Base-by-base conservation (phyloP, 345 rosid genomes). In the Murraya paniculata region DNA sequence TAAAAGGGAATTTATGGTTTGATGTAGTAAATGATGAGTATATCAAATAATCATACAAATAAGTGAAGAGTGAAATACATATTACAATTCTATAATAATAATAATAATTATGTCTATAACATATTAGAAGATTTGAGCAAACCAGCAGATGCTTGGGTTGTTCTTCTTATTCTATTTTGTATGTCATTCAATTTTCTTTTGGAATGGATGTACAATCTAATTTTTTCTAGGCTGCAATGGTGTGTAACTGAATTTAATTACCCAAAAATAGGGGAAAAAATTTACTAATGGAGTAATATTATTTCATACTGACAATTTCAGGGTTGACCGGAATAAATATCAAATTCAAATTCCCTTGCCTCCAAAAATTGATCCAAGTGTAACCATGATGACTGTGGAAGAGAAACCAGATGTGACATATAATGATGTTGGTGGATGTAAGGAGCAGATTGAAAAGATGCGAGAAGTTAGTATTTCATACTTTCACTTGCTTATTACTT, bases 351-450 rank as follows among this genome's bases (percentile, higher is more conserved):
- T 95, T 68, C 98, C 99, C 11, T 83, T 95, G 85, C 98, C 99
- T 76, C 99, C 99, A 7, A 95, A 95, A 81, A 95, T 95, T 73
- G 99, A 95, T 85, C 98, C 99, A 61, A 95, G 99, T 81, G 99
- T 95, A 64, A 95, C 99, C 50, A 95, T 95, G 99, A 95, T 95
- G 99, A 95, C 97, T 0, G 99, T 95, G 5, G 99, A 95, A 86
- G 99, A 95, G 85, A 95, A 95, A 75, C 99, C 98, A 27, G 99
- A 95, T 82, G 98, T 95, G 36, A 95, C 99, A 18, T 93, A 95
- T 79, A 93, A 93, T 83, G 99, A 95, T 84, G 99, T 93, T 72
- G 99, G 98, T 62, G 97, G 99, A 66, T 95, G 99, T 78, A 95
- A 95, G 84, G 99, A 95, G 84, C 98, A 95, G 78, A 95, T 95